phyloP scores from a whole-genome alignment of 352 stramenopile genomes.

The Nothophytophthora sp. region DNA sequence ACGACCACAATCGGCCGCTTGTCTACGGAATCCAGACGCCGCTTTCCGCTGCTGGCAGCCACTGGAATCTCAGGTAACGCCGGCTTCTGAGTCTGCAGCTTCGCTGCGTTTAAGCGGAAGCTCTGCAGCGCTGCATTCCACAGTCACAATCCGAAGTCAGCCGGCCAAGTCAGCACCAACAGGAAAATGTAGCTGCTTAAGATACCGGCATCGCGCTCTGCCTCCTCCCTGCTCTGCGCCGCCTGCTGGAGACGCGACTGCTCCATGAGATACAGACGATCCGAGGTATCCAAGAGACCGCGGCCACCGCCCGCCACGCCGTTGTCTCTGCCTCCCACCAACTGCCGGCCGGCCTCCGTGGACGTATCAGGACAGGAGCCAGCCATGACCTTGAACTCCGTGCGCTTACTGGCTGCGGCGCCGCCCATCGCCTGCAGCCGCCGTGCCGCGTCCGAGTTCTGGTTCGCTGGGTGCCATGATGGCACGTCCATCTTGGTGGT shows the following conservation, averaged over 20 bases:
- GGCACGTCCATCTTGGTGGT: constrained; percentile 61
- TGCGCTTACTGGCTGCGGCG: constrained; percentile 29
- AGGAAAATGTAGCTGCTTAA: not conserved
- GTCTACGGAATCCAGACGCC: constrained; percentile 1
- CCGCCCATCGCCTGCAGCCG: constrained; percentile 22
- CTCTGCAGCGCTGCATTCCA: constrained; percentile 45
- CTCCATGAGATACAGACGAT: constrained; percentile 73
- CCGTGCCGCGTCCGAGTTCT: constrained; percentile 42
- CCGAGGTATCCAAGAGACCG: constrained; percentile 73
- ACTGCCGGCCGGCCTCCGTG: constrained; percentile 64
- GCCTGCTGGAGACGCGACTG: constrained; percentile 54
- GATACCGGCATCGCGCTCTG: constrained; percentile 39
- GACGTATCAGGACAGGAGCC: constrained; percentile 58
- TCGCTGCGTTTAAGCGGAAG: constrained; percentile 64
- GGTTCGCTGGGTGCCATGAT: constrained; percentile 74
- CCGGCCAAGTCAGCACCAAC: no score
- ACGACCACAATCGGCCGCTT: constrained; percentile 36
- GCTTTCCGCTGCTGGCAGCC: constrained; percentile 14
- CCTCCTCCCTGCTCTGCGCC: constrained; percentile 30
- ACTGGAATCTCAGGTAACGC: constrained; percentile 14
- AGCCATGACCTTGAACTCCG: constrained; percentile 71
- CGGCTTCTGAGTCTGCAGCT: constrained; percentile 52
- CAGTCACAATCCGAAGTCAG: no score
- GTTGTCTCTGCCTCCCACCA: constrained; percentile 54
- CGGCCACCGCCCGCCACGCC: constrained; percentile 35